Evolutionary conservation across 2,329 filamentous ascomycete species (phyloP).

Genomic region (Colletotrichum neosansevieriae): DNA sequence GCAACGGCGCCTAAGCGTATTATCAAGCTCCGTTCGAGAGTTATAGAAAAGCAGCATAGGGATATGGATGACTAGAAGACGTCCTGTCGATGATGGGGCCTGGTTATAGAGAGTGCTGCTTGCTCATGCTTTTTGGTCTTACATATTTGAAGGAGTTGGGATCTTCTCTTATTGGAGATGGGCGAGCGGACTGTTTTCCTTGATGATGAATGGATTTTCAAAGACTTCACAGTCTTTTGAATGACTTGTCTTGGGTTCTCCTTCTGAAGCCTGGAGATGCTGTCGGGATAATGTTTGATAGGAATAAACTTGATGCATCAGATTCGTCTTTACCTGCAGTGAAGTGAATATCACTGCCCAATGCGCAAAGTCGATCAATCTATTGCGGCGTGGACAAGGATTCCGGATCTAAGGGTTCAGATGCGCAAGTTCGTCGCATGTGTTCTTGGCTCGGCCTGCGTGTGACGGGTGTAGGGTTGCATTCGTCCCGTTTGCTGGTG

Average conservation of each 20-base stretch:
- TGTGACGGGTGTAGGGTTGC: neutral
- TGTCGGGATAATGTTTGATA: neutral
- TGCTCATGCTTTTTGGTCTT: neutral
- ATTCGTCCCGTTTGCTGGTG: neutral
- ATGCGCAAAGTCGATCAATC: neutral
- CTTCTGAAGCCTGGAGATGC: neutral
- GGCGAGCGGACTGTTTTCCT: neutral
- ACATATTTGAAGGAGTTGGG: constrained; percentile 9
- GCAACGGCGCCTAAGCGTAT: constrained; percentile 41
- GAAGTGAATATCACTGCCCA: neutral
- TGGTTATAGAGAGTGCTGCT: neutral
- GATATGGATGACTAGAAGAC: constrained; percentile 12
- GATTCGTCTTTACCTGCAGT: too few species aligned
- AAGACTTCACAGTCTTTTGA: constrained; percentile 1
- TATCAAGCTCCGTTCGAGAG: neutral
- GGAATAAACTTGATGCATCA: constrained; percentile 20
- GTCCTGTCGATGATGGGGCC: neutral
- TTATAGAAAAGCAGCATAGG: neutral
- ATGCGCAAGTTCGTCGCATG: neutral
- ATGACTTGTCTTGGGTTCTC: neutral
- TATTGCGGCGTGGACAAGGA: neutral
- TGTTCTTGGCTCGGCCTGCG: neutral
- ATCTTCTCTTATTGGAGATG: neutral
- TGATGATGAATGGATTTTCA: neutral
- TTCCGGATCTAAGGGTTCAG: neutral